These are phyloP conservation scores for Candida odintsovae DNA, from an alignment of 805 yeast genomes.

Conservation along the genomic window DNA sequence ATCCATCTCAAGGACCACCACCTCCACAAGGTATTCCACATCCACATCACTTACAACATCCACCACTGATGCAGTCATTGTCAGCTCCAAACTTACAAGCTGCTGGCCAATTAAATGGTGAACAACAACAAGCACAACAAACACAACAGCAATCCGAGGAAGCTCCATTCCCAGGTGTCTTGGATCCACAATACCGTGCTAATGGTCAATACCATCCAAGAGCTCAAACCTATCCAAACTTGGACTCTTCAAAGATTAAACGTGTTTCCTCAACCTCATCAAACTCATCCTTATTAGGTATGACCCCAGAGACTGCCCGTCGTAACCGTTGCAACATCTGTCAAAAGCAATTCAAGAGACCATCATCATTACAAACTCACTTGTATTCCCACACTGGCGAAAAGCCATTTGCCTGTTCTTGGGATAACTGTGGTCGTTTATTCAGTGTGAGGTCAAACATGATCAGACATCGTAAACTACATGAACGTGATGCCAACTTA, in stretches of 20 bases:
- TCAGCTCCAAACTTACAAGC: constrained; percentile 4
- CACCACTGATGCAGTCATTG: constrained; percentile 1
- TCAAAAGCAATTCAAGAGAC: constrained; percentile 72
- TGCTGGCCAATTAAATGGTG: neutral
- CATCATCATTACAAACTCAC: constrained; percentile 78
- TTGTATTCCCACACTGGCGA: constrained; percentile 78
- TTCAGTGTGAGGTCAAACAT: constrained; percentile 78
- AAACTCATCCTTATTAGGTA: constrained; percentile 22
- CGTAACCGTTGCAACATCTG: constrained; percentile 50
- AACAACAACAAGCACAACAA: neutral
- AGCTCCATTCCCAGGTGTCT: constrained; percentile 20
- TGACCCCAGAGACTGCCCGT: constrained; percentile 40
- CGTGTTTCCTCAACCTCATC: constrained; percentile 9
- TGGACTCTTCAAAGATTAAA: constrained; percentile 3
- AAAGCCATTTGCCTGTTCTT: constrained; percentile 60
- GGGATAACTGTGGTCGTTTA: constrained; percentile 59
- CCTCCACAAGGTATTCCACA: neutral
- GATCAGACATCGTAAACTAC: constrained; percentile 73
- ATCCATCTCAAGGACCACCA: neutral
- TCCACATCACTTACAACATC: constrained; percentile 1
- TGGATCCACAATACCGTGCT: constrained; percentile 12
- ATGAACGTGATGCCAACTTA: constrained; percentile 29
- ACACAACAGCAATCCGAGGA: constrained; percentile 9
- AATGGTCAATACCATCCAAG: constrained; percentile 10
- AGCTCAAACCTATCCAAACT: constrained; percentile 15